Base-by-base conservation (phyloP, 2,329 filamentous ascomycete genomes). In the Moelleriella libera region DNA sequence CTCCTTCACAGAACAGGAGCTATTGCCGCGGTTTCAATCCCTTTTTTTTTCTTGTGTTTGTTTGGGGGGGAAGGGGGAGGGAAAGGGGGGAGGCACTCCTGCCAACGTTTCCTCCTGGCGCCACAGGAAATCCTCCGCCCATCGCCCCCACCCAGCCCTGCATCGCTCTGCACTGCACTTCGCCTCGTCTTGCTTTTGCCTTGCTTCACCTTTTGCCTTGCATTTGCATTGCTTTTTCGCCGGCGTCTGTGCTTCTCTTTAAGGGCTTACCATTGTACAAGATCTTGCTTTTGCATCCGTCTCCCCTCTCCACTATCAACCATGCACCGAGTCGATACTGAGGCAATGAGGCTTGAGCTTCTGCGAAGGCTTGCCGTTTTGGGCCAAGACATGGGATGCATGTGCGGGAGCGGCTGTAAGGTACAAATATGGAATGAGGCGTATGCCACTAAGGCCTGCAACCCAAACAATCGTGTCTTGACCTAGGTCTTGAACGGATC, bases 141-240 rank as follows among this genome's bases (percentile, higher is more conserved):
- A 8, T 37, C 37, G 30, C 14, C 31, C 31, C 44, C 31, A 29
- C 44, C 44, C 12, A 37, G 41, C 30, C 32, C 45, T 41, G 41
- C 39, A 37, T 12, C 32, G 32, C 32, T 8, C 53, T 45, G 43
- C 37, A 37, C 32, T 12, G 32, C 32, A 12, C 53, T 45, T 44
- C 37, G 50, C 46, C 48, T 43, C 44, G 51, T 43, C 47, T 48
- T 43, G 48, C 45, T 44, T 30, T 44, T 45, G 45, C 41, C 45
- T 37, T 50, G 48, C 48, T 45, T 48, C 47, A 42, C 44, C 41
- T 44, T n/a, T 29, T 46, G 45, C 48, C 45, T 28, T 45, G 32
- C 42, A 30, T 40, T 29, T 40, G 45, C 48, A 42, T 49, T 45
- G 31, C 41, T 44, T 45, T 43, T 44, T 43, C 45, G 31, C 30